Evolutionary conservation across 148 eudicot species (phyloP).

Genomic region (Rheum nobile): DNA sequence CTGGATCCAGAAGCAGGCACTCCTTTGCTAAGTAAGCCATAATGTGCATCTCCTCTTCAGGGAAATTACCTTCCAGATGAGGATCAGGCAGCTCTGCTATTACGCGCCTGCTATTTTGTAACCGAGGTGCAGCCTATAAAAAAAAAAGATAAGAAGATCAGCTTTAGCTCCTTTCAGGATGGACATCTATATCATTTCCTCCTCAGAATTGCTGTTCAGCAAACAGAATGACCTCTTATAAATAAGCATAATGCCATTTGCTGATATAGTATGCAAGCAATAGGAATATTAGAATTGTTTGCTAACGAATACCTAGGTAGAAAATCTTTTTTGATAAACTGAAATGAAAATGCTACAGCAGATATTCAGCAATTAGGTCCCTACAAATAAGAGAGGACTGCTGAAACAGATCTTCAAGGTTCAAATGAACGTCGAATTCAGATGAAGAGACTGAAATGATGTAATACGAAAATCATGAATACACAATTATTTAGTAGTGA

Average conservation of each 20-base stretch:
- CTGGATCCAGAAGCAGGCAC: slow-evolving; percentile 88
- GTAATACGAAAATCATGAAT: neutral
- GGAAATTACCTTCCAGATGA: slow-evolving; percentile 41
- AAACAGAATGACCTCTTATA: neutral
- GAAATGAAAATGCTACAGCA: neutral
- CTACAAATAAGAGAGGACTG: neutral
- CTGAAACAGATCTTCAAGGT: neutral
- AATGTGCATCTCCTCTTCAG: slow-evolving; percentile 77
- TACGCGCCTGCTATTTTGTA: slow-evolving; percentile 54
- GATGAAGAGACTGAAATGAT: neutral
- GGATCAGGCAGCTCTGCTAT: slow-evolving; percentile 77
- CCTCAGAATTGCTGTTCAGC: neutral
- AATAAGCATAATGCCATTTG: no score
- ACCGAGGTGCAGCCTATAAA: slow-evolving; percentile 69
- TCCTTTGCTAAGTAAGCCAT: slow-evolving; percentile 97
- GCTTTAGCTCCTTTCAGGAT: neutral
- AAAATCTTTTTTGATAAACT: neutral
- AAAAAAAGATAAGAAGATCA: neutral
- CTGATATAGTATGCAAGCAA: neutral
- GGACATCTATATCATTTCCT: no score
- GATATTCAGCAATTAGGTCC: neutral
- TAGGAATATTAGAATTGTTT: neutral
- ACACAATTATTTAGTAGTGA: neutral
- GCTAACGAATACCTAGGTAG: neutral
- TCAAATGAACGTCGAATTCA: neutral